A percentile compares a stretch with the other conserved stretches of the same genome.
Evolutionary conservation across 495 filamentous ascomycete genomes (phyloP).

Genomic region (Aspergillus funiculosus): DNA sequence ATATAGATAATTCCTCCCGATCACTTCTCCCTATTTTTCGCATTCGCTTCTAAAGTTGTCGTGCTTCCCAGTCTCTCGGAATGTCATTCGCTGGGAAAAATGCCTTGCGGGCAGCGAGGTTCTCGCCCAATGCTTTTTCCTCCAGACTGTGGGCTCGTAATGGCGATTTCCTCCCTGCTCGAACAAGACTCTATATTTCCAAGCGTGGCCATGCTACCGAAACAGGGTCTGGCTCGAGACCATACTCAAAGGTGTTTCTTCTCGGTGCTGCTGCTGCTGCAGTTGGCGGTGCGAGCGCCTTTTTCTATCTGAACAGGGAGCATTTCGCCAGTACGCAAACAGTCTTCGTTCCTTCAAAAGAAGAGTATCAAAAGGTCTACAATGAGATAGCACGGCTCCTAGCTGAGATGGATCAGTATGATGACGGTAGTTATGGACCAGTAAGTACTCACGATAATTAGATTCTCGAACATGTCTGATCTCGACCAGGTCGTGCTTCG

Average conservation of each 20-base stretch:
- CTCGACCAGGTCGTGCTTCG: conserved; percentile 64
- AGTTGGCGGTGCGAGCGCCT: not conserved
- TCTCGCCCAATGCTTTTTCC: not conserved
- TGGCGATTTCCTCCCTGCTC: not conserved
- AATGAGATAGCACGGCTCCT: conserved; percentile 73
- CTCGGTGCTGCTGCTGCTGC: not conserved
- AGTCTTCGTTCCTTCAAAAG: conserved; percentile 66
- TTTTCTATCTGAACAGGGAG: not conserved
- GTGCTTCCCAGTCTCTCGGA: too few relatives aligned
- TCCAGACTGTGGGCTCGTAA: not conserved
- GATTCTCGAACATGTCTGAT: conserved; percentile 2
- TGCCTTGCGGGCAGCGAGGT: too few relatives aligned
- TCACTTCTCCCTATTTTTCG: too few relatives aligned
- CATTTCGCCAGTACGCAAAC: too few relatives aligned
- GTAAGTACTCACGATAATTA: conserved; percentile 36
- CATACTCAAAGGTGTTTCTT: not conserved
- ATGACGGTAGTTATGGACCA: conserved; percentile 93
- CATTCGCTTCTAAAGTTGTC: too few relatives aligned
- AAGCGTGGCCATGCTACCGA: not conserved
- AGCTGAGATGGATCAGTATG: conserved; percentile 88
- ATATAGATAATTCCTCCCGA: too few relatives aligned
- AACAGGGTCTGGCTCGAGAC: not conserved
- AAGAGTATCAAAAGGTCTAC: conserved; percentile 96
- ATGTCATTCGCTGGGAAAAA: too few relatives aligned
- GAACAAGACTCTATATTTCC: not conserved